Evolutionary conservation across 805 yeast species (phyloP), one percentile per base, ranked within the genome.

Genomic region (Yarrowia sp.): DNA sequence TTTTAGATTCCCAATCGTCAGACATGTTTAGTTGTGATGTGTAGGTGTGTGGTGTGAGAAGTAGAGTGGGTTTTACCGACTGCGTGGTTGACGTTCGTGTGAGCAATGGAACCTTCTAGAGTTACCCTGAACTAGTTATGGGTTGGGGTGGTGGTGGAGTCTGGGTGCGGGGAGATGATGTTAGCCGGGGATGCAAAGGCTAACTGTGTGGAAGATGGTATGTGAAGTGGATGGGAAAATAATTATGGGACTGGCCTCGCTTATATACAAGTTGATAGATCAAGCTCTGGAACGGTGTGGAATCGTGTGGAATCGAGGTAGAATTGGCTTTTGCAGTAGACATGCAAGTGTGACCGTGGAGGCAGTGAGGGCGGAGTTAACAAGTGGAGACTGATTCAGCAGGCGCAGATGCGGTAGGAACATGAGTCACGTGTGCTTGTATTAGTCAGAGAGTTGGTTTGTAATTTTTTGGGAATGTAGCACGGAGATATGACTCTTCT

Each of bases 1-100:
- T 92, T 46, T 44, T 44, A 72, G 85, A 76, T 77, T 95, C 98
- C 99, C 99, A 95, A 54, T 54, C 61, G 78, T 92, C 98, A 59
- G 68, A 67, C 72, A 70, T 68, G 35, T 62, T 51, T 67, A 33
- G 28, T 38, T 46, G 65, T 62, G 43, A n/a, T 33, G 21, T 54
- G 17, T 24, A 56, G 40, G 44, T 49, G 40, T 44, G 40, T 61
- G 33, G 35, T 33, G 58, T 43, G 52, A 58, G 62, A 44, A 41
- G 52, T 35, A 58, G 35, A 32, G 65, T 46, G 48, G 58, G 17
- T 48, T 51, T 51, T 22, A 14, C 19, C 4, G 17, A 28, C 21
- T 49, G 58, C 58, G 58, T 51, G 22, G 22, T 33, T 33, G 41
- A 48, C 41, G 61, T 54, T 24, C 46, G 61, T 54, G 46, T 54